Base-by-base conservation (phyloP, 1,139 yeast species). In the Magnusiomyces clavatus region DNA sequence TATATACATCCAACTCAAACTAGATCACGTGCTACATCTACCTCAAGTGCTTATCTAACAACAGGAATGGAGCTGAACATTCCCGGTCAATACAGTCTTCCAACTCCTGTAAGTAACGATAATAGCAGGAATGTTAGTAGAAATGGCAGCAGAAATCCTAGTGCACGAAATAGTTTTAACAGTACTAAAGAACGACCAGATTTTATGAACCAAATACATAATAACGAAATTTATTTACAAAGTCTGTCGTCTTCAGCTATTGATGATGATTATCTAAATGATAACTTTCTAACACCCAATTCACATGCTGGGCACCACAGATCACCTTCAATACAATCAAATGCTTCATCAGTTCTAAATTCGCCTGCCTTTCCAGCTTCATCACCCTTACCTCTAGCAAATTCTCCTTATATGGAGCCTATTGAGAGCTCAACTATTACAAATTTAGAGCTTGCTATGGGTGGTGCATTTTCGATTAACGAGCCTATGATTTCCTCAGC, bases 331-430 rank as follows among this genome's bases (percentile, higher is more conserved):
- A 49, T 38, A 6, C 52, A 49, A 34, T 57, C 60, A 4, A 59
- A 56, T 17, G 50, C 54, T 8, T 57, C 61, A 10, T 57, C 60
- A 1, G 51, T 48, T 14, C 51, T 49, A 4, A 54, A 53, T 19
- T 51, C 54, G 3, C 56, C 56, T 6, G 37, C 42, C 11, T 48
- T 48, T 17, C 50, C 24, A 8, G 45, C 48, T 6, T 16, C 51
- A 2, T 53, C 55, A 2, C 55, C 55, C 2, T n/a, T 47, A 4
- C 49, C 51, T 5, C 53, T 53, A 4, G 43, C 57, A n/a, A 49
- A 54, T 36, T 59, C 62, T 12, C 63, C 62, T 2, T 56, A 54
- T 39, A 55, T 55, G 19, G 51, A 60, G 40, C 49, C 58, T 42
- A 41, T 53, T 20, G 52, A 50, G 54, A 12, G 49, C 55, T 13